Conservation (phyloP, 129 eudicot species). For the Arctium lappa region DNA sequence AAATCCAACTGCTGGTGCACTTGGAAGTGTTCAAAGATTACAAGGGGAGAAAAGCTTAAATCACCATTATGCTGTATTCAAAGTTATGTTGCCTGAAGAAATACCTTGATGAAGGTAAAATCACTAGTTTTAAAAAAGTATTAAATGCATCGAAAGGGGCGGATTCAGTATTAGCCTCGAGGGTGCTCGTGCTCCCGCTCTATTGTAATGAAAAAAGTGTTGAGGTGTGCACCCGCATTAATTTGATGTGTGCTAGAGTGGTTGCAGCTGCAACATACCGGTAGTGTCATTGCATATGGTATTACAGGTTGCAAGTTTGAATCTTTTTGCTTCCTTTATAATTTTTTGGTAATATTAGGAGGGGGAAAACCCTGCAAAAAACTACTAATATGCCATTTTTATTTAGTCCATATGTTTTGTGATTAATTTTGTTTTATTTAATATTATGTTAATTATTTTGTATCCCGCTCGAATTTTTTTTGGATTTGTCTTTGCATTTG, state of each 20-base stretch:
- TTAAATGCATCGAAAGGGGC: neutral
- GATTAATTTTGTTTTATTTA: neutral
- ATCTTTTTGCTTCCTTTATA: too few species aligned
- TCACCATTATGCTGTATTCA: constrained; percentile 92
- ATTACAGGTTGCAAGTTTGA: neutral
- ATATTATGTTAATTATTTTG: neutral
- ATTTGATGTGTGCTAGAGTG: neutral
- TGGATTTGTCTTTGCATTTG: neutral
- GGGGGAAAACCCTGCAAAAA: neutral
- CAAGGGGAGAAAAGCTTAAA: constrained; percentile 97
- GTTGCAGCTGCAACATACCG: neutral
- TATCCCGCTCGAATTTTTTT: neutral
- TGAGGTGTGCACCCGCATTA: neutral
- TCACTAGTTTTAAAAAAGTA: neutral
- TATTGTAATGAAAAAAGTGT: too few species aligned
- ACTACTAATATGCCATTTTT: neutral
- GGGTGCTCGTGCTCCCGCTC: neutral
- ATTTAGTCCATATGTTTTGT: neutral
- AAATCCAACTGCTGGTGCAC: constrained; percentile 69
- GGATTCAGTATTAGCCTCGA: neutral
- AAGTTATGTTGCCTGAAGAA: constrained; percentile 57
- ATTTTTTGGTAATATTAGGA: neutral
- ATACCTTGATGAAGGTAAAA: constrained; percentile 14
- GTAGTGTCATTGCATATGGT: neutral
- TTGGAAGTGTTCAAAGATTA: constrained; percentile 89